Evolutionary conservation across 2,329 filamentous ascomycete species (phyloP).

Genomic region (Xylariaceae sp.): DNA sequence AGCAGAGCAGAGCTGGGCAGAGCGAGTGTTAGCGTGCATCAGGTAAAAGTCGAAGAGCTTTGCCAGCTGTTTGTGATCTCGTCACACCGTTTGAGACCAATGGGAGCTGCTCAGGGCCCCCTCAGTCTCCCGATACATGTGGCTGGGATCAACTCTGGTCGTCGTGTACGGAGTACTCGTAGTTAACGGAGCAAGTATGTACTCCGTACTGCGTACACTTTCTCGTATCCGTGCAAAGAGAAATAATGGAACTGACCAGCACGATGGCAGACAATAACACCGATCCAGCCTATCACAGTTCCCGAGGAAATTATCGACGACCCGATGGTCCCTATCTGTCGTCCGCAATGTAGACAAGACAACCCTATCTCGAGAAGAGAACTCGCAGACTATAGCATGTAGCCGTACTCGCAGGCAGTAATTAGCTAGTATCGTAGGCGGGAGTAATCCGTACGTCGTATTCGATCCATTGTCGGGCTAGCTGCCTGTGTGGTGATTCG

Average conservation of each 20-base stretch:
- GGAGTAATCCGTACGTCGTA: too few relatives aligned
- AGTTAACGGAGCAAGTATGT: too few relatives aligned
- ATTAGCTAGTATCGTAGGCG: not conserved
- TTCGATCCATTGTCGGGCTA: not conserved
- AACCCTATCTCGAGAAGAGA: not conserved
- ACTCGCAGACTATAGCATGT: too few relatives aligned
- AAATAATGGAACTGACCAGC: not conserved
- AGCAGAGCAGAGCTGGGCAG: too few relatives aligned
- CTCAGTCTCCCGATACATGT: slow-evolving; percentile 1
- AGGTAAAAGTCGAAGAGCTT: not conserved
- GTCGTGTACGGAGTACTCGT: not conserved
- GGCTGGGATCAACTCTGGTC: slow-evolving; percentile 1
- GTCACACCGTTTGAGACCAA: slow-evolving; percentile 12
- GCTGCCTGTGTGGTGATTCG: not conserved
- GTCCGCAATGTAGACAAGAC: not conserved
- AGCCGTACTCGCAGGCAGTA: too few relatives aligned
- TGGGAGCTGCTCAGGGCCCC: slow-evolving; percentile 7
- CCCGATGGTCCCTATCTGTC: not conserved
- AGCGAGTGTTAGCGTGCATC: not conserved
- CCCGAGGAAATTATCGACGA: not conserved
- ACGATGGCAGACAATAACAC: not conserved
- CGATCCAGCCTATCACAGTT: not conserved
- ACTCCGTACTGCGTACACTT: not conserved
- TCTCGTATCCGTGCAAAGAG: slow-evolving; percentile 5
- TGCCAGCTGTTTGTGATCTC: slow-evolving; percentile 2